Base-by-base conservation (phyloP, 1,284 basidiomycete species). In the Sanguinoderma infundibulare region DNA sequence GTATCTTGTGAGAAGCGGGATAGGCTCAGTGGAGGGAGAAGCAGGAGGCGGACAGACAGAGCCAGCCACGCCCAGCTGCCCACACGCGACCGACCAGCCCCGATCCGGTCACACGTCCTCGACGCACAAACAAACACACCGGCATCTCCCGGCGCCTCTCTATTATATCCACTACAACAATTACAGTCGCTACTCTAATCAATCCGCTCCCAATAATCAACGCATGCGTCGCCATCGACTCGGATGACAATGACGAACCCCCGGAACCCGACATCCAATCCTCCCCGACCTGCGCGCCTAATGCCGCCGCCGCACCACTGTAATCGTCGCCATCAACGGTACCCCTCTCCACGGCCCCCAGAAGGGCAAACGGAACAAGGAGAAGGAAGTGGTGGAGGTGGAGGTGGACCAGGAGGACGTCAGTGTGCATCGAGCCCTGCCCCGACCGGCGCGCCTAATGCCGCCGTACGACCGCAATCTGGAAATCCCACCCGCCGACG, bases 401-500 rank as follows among this genome's bases (percentile, higher is more conserved):
- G n/a, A n/a, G n/a, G n/a, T n/a, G n/a, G n/a, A n/a, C n/a, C n/a
- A n/a, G n/a, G n/a, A n/a, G n/a, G n/a, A n/a, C n/a, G n/a, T n/a
- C n/a, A n/a, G n/a, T n/a, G n/a, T n/a, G n/a, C n/a, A n/a, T n/a
- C n/a, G n/a, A n/a, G n/a, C n/a, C n/a, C n/a, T n/a, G n/a, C n/a
- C n/a, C n/a, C n/a, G n/a, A n/a, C n/a, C n/a, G n/a, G n/a, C n/a
- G n/a, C n/a, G n/a, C n/a, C n/a, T n/a, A n/a, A n/a, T n/a, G n/a
- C 69, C 90, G 78, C 60, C 90, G 81, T 35, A 93, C 89, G n/a
- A 88, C 85, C 9, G 90, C 91, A 56, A 93, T 80, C 77, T 92
- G 88, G 61, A 93, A 85, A 72, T 93, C 91, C 90, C 90, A 93
- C 55, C 91, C 90, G 15, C 90, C 89, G 14, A 86, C 78, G 59